phyloP scores from a whole-genome alignment of 176 grass and related monocot species.

The Rhipidocladum racemiflorum region DNA sequence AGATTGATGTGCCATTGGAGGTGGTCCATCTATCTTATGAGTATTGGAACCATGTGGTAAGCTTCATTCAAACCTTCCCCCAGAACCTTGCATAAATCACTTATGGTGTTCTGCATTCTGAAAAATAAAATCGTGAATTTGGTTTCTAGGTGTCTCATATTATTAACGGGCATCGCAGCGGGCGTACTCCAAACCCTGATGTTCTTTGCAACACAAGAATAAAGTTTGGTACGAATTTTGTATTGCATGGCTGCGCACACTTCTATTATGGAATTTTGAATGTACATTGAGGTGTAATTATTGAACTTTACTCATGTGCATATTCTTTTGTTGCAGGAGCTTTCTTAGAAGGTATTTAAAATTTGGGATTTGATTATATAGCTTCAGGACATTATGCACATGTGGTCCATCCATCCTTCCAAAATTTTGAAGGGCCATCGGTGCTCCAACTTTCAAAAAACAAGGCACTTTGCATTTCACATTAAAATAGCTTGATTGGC shows the following conservation, averaged over 20 bases:
- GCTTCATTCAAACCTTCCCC: not conserved
- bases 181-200: slow-evolving; percentile 87
- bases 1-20: slow-evolving; percentile 83
- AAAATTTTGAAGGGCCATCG: slow-evolving; percentile 41
- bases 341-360: slow-evolving; percentile 79
- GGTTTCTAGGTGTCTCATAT: slow-evolving; percentile 88
- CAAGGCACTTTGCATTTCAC: slow-evolving; percentile 36
- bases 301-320: not conserved
- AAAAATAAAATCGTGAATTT: slow-evolving; percentile 17
- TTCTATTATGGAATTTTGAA: not conserved
- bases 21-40: slow-evolving; percentile 93
- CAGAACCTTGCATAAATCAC: not conserved
- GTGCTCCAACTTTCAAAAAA: slow-evolving; percentile 79
- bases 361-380: slow-evolving; percentile 84
- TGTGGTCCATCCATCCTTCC: slow-evolving; percentile 52
- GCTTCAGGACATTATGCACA: slow-evolving; percentile 97
- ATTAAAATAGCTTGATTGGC: not conserved
- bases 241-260: not conserved
- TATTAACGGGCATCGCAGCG: slow-evolving; percentile 79
- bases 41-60: slow-evolving; percentile 97
- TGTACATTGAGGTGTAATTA: not conserved
- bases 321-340: slow-evolving; percentile 52
- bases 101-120: not conserved
- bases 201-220: slow-evolving; percentile 98
- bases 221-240: slow-evolving; percentile 70